Conservation (phyloP, 2,329 filamentous ascomycete genomes). For the Ramularia collo-cygni region DNA sequence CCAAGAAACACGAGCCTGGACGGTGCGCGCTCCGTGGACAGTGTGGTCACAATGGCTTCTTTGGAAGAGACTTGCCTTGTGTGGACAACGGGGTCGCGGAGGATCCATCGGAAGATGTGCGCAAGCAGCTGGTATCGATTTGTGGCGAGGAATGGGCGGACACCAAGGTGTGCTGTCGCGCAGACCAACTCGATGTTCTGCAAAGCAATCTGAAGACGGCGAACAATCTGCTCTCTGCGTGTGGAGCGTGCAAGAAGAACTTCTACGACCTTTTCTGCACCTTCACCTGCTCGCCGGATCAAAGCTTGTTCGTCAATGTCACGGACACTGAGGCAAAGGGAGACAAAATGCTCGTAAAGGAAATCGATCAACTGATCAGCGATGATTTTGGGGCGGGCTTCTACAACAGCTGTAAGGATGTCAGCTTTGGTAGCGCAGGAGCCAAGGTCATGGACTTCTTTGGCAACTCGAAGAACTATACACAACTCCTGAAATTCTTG, state of each 20-base stretch:
- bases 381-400: conserved; percentile 79
- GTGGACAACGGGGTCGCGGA: conserved; percentile 80
- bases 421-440: conserved; percentile 94
- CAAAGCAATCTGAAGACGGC: conserved; percentile 80
- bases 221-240: conserved; percentile 82
- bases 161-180: conserved; percentile 75
- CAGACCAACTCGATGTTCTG: conserved; percentile 74
- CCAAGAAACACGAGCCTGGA: conserved; percentile 63
- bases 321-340: conserved; percentile 62
- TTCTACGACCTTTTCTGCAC: conserved; percentile 98
- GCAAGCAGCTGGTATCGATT: conserved; percentile 69
- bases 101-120: conserved; percentile 63
- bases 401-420: conserved; percentile 96
- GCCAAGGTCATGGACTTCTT: conserved; percentile 93
- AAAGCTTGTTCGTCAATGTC: conserved; percentile 91
- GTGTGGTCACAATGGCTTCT: conserved; percentile 85
- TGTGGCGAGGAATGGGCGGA: conserved; percentile 84
- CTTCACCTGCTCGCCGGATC: conserved; percentile 95
- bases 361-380: conserved; percentile 84
- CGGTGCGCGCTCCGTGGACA: conserved; percentile 86
- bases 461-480: conserved; percentile 86
- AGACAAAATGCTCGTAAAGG: conserved; percentile 65
- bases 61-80: conserved; percentile 83
- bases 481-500: conserved; percentile 79
- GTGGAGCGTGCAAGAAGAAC: conserved; percentile 94